Evolutionary conservation across 2,329 filamentous ascomycete genomes (phyloP).

Genomic region (Colletotrichum musae): DNA sequence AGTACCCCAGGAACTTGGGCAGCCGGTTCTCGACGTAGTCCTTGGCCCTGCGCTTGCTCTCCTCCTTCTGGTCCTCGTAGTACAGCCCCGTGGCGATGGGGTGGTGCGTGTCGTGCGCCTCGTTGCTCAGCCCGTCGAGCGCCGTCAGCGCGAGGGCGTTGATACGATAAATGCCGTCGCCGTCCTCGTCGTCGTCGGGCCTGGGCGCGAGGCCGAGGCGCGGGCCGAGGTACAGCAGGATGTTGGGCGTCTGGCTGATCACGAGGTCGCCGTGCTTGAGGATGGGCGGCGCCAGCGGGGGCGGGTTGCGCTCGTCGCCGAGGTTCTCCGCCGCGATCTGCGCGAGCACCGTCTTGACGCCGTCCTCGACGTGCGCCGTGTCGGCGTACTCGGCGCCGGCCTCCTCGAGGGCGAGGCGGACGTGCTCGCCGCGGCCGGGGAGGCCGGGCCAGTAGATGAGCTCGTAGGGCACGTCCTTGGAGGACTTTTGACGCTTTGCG

Average conservation of each 20-base stretch:
- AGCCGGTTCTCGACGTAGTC: conserved; percentile 74
- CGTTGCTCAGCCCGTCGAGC: conserved; percentile 78
- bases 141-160: conserved; percentile 78
- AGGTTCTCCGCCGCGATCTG: conserved; percentile 60
- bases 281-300: conserved; percentile 76
- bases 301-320: conserved; percentile 72
- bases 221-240: conserved; percentile 78
- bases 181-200: conserved; percentile 54
- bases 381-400: conserved; percentile 76
- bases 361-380: conserved; percentile 62
- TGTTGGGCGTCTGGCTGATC: conserved; percentile 80
- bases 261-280: conserved; percentile 74
- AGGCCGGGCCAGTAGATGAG: conserved; percentile 80
- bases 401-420: conserved; percentile 82
- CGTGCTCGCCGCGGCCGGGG: conserved; percentile 81
- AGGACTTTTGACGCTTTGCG: conserved; percentile 49
- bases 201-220: conserved; percentile 70
- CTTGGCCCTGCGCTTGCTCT: conserved; percentile 69
- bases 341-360: conserved; percentile 64
- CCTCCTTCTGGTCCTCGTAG: conserved; percentile 83
- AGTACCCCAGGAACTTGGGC: conserved; percentile 81
- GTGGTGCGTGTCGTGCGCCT: conserved; percentile 83
- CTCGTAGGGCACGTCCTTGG: conserved; percentile 68
- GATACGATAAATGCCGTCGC: conserved; percentile 67
- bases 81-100: conserved; percentile 72